Conservation (phyloP, 2,329 filamentous ascomycete genomes). For the Hypoxylon sp. region DNA sequence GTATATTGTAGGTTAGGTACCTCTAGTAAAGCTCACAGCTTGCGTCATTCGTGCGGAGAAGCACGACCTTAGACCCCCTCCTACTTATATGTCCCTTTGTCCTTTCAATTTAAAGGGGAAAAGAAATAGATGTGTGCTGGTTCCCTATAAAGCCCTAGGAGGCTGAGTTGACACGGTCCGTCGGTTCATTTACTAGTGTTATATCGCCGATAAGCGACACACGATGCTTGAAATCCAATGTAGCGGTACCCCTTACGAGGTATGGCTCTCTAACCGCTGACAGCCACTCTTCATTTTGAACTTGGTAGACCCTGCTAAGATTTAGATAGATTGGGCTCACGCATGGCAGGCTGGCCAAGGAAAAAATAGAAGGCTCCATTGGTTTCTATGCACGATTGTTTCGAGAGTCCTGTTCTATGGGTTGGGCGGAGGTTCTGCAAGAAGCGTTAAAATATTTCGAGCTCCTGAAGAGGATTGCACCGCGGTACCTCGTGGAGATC, state of each 20-base stretch:
- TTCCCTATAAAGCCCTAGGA: background rate
- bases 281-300: background rate
- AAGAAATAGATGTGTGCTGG: background rate
- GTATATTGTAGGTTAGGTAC: background rate
- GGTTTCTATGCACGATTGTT: slow-evolving; percentile 57
- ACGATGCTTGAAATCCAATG: slow-evolving; percentile 44
- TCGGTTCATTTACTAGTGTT: background rate
- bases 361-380: slow-evolving; percentile 55
- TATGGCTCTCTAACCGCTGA: slow-evolving; percentile 29
- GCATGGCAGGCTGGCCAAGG: slow-evolving; percentile 54
- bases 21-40: background rate
- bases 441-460: slow-evolving; percentile 63
- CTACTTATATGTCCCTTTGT: background rate
- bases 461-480: slow-evolving; percentile 57
- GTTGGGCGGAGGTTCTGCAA: slow-evolving; percentile 53
- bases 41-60: slow-evolving; percentile 13
- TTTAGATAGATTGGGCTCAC: slow-evolving; percentile 55
- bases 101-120: background rate
- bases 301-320: background rate
- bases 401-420: slow-evolving; percentile 52
- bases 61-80: background rate
- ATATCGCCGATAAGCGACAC: background rate
- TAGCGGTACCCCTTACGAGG: slow-evolving; percentile 40
- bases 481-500: slow-evolving; percentile 61
- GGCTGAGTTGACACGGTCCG: background rate